Evolutionary conservation across 805 yeast genomes (phyloP).

Genomic region (Spencermartinsiella europaea): DNA sequence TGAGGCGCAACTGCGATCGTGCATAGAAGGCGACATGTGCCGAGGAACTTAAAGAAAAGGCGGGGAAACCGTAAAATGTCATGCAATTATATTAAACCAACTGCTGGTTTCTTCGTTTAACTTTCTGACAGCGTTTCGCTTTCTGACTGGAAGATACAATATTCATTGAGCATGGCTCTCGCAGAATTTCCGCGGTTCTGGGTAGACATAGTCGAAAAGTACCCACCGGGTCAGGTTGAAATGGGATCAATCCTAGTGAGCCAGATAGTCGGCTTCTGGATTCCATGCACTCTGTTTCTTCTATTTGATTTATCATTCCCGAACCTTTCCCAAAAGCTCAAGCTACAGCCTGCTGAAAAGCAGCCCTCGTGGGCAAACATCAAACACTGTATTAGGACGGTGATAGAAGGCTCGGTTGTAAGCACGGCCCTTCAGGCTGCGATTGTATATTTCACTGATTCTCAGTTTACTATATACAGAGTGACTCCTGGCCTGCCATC

Average conservation of each 20-base stretch:
- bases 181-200: no score
- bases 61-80: no score
- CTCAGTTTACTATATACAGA: background rate
- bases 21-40: no score
- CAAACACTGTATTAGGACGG: conserved; percentile 8
- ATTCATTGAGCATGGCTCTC: no score
- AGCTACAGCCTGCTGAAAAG: conserved; percentile 12
- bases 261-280: conserved; percentile 14
- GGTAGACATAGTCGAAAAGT: conserved; percentile 1
- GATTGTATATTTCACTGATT: background rate
- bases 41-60: no score
- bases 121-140: no score
- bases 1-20: no score
- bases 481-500: conserved; percentile 6
- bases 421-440: conserved; percentile 3
- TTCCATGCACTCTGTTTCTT: conserved; percentile 13
- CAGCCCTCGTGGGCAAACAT: conserved; percentile 15
- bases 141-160: no score
- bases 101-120: no score
- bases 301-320: conserved; percentile 10
- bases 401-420: conserved; percentile 9
- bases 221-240: conserved; percentile 4
- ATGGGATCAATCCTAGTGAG: conserved; percentile 3
- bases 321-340: conserved; percentile 11
- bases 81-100: no score